These are phyloP conservation scores for Trichoderma breve DNA, from an alignment of 2,329 filamentous ascomycete species.

Conservation along the genomic window DNA sequence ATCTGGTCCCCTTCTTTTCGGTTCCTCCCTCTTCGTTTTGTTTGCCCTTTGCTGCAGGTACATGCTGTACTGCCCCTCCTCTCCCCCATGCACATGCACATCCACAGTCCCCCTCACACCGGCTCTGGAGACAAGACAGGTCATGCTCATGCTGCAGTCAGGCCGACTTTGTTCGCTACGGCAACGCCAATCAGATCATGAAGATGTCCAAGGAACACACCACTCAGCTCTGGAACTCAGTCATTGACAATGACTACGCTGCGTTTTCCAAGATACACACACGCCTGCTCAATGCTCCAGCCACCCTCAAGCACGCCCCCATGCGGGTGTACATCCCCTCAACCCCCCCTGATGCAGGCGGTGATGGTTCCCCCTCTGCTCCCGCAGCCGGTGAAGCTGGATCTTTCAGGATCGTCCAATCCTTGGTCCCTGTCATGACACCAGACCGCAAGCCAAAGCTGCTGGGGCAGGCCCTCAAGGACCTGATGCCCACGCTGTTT, in stretches of 20 bases:
- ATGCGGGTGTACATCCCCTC: slow-evolving; percentile 81
- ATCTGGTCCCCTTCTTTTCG: neutral
- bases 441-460: slow-evolving; percentile 43
- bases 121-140: neutral
- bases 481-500: slow-evolving; percentile 76
- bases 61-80: neutral
- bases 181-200: slow-evolving; percentile 88
- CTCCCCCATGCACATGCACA: neutral
- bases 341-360: slow-evolving; percentile 45
- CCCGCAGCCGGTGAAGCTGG: slow-evolving; percentile 37
- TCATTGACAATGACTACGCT: slow-evolving; percentile 71
- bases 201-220: slow-evolving; percentile 81
- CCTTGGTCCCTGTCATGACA: slow-evolving; percentile 57
- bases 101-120: neutral
- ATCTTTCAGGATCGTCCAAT: slow-evolving; percentile 72
- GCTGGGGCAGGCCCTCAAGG: slow-evolving; percentile 74
- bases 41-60: neutral
- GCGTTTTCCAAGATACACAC: slow-evolving; percentile 73
- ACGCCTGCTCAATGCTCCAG: slow-evolving; percentile 72
- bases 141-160: slow-evolving; percentile 28
- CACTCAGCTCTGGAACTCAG: slow-evolving; percentile 76
- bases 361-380: slow-evolving; percentile 32
- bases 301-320: slow-evolving; percentile 77
- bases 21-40: neutral
- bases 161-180: slow-evolving; percentile 85